Evolutionary conservation across 1,284 basidiomycete species (phyloP).

Genomic region (Malassezia brasiliensis): DNA sequence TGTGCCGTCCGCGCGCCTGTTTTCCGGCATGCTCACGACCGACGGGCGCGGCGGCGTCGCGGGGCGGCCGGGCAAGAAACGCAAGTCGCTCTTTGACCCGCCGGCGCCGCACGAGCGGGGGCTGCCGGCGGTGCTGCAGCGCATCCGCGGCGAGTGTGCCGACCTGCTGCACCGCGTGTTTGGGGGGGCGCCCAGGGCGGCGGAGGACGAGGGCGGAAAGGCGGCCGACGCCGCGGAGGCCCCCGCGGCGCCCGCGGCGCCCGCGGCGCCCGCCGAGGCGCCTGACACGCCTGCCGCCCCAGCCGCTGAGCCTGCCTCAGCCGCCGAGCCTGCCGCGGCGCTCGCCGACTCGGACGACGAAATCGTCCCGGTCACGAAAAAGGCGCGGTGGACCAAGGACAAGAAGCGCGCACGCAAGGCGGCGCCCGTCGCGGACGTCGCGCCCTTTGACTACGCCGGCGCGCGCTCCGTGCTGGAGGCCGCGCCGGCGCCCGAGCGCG

Average conservation of each 20-base stretch:
- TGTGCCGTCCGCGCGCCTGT: not conserved
- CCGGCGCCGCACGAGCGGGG: not conserved
- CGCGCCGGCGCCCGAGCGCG: not conserved
- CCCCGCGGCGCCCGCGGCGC: not conserved
- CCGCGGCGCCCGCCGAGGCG: not conserved
- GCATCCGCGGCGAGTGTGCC: slow-evolving; percentile 10
- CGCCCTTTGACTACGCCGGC: slow-evolving; percentile 8
- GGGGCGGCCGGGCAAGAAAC: not conserved
- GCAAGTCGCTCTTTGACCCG: slow-evolving; percentile 13
- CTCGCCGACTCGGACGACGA: not conserved
- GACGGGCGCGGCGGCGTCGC: not conserved
- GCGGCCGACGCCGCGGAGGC: not conserved
- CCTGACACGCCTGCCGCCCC: no score
- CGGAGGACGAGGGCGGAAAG: not conserved
- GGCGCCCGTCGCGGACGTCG: not conserved
- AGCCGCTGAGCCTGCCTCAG: not conserved
- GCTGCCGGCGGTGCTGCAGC: not conserved
- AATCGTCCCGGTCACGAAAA: slow-evolving; percentile 11
- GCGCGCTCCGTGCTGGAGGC: slow-evolving; percentile 8
- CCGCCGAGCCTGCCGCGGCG: not conserved
- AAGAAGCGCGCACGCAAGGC: slow-evolving; percentile 6
- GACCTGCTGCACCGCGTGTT: slow-evolving; percentile 1
- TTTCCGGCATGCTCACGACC: slow-evolving; percentile 2
- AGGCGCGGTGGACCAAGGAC: slow-evolving; percentile 10
- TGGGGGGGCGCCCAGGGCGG: not conserved